phyloP scores from a whole-genome alignment of 2,329 filamentous ascomycete genomes.

The Drechmeria coniospora region DNA sequence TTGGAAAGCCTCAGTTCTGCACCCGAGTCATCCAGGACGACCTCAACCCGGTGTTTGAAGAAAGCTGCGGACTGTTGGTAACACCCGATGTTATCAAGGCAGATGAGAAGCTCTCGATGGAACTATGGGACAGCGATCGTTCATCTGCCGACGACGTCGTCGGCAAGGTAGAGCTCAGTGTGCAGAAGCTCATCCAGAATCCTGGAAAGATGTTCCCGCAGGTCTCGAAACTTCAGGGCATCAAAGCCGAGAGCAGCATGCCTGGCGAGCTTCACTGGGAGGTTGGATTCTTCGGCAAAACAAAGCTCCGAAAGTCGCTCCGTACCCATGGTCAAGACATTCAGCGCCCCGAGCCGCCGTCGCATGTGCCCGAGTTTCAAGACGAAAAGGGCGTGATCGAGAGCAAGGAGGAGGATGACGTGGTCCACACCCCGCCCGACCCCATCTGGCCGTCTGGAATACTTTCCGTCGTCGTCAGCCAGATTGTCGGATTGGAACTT shows the following conservation, averaged over 20 bases:
- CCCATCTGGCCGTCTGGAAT: constrained; percentile 92
- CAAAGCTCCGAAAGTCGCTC: constrained; percentile 69
- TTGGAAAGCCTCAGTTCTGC: constrained; percentile 94
- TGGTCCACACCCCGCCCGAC: constrained; percentile 80
- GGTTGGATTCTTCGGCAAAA: constrained; percentile 87
- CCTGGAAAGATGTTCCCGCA: constrained; percentile 88
- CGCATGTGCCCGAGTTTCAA: constrained; percentile 61
- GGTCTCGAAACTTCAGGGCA: constrained; percentile 65
- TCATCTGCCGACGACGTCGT: constrained; percentile 89
- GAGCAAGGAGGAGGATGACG: constrained; percentile 60
- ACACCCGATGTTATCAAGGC: constrained; percentile 84
- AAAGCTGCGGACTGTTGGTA: constrained; percentile 71
- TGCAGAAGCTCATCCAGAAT: constrained; percentile 86
- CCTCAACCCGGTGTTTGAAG: constrained; percentile 83
- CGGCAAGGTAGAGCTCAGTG: constrained; percentile 82
- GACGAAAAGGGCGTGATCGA: constrained; percentile 70
- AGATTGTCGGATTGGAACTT: constrained; percentile 90
- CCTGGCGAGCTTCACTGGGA: constrained; percentile 92
- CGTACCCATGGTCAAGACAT: constrained; percentile 77
- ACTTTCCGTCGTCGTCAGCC: constrained; percentile 73
- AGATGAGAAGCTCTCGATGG: constrained; percentile 81
- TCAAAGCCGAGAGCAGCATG: constrained; percentile 76
- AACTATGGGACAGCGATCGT: constrained; percentile 91
- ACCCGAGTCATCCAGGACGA: constrained; percentile 92
- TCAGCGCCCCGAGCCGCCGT: constrained; percentile 57